phyloP scores from a whole-genome alignment of 768 basidiomycete genomes.

The Fistulinella prunicolor region DNA sequence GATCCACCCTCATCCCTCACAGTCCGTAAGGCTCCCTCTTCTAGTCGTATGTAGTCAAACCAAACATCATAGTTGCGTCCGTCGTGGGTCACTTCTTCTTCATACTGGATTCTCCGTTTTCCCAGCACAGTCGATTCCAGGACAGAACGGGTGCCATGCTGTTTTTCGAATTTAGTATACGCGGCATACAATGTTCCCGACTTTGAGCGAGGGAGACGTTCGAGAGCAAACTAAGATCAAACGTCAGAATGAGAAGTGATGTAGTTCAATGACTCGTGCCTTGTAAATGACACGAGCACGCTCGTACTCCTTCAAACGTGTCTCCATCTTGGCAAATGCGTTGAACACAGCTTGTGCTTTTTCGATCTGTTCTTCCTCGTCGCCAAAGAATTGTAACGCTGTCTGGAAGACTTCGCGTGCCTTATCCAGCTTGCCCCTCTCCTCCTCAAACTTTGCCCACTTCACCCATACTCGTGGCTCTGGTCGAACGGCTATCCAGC shows the following conservation, averaged over 20 bases:
- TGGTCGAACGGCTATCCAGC: slow-evolving; percentile 74
- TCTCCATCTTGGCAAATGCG: slow-evolving; percentile 97
- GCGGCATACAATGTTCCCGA: slow-evolving; percentile 84
- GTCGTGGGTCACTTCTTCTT: slow-evolving; percentile 91
- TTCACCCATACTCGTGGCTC: slow-evolving; percentile 85
- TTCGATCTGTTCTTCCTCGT: slow-evolving; percentile 84
- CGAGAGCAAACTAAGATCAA: slow-evolving; percentile 78
- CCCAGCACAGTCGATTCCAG: slow-evolving; percentile 94
- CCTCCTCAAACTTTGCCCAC: slow-evolving; percentile 86
- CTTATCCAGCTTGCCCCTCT: slow-evolving; percentile 61
- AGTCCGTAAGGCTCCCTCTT: slow-evolving; percentile 82
- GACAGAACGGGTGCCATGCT: slow-evolving; percentile 84
- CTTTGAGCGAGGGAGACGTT: slow-evolving; percentile 88
- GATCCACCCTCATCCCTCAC: slow-evolving; percentile 73
- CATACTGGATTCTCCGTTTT: slow-evolving; percentile 97
- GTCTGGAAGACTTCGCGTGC: slow-evolving; percentile 88
- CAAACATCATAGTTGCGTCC: slow-evolving; percentile 95
- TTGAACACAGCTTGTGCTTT: slow-evolving; percentile 90
- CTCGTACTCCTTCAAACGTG: slow-evolving; percentile 91
- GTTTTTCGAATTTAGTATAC: slow-evolving; percentile 98
- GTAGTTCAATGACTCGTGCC: slow-evolving; percentile 38
- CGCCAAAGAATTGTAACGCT: slow-evolving; percentile 85
- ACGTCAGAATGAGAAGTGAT: not conserved
- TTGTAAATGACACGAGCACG: slow-evolving; percentile 97
- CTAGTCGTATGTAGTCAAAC: slow-evolving; percentile 94